Percentiles rank a stretch among this genome's conserved stretches.
Evolutionary conservation across 208 protist species (phyloP).

Genomic region (Zelonia costaricensis): DNA sequence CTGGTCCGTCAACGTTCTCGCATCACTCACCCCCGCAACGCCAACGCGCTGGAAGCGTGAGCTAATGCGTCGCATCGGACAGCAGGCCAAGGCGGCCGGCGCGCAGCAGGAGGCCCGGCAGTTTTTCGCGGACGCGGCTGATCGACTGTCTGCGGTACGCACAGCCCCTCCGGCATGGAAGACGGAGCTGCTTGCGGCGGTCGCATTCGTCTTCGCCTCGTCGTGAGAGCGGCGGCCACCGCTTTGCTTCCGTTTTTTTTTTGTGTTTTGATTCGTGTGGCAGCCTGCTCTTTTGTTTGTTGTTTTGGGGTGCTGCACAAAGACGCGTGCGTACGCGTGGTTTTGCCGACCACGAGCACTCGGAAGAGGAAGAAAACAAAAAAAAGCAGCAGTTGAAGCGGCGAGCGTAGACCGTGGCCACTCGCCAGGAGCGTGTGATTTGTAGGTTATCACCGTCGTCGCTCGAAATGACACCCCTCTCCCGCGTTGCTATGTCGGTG

Average conservation of each 20-base stretch:
- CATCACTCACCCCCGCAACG: slow-evolving; percentile 24
- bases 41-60: slow-evolving; percentile 22
- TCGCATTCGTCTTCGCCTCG: slow-evolving; percentile 12
- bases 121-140: slow-evolving; percentile 17
- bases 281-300: slow-evolving; percentile 10
- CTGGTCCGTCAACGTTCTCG: slow-evolving; percentile 16
- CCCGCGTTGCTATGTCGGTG: too few relatives aligned
- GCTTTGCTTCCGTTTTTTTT: too few relatives aligned
- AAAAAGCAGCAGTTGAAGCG: neutral
- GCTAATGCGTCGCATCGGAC: slow-evolving; percentile 8
- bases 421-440: slow-evolving; percentile 1
- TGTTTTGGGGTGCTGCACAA: neutral
- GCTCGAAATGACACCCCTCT: too few relatives aligned
- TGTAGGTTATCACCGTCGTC: neutral
- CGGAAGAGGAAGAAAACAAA: neutral
- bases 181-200: slow-evolving; percentile 19
- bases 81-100: slow-evolving; percentile 9
- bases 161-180: slow-evolving; percentile 13
- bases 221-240: too few relatives aligned
- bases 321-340: too few relatives aligned
- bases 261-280: neutral
- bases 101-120: slow-evolving; percentile 9
- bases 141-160: slow-evolving; percentile 6
- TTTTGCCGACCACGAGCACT: neutral
- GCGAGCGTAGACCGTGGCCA: too few relatives aligned